Evolutionary conservation across 768 basidiomycete genomes (phyloP).

Genomic region (Rhodosporidiobolus sp.): DNA sequence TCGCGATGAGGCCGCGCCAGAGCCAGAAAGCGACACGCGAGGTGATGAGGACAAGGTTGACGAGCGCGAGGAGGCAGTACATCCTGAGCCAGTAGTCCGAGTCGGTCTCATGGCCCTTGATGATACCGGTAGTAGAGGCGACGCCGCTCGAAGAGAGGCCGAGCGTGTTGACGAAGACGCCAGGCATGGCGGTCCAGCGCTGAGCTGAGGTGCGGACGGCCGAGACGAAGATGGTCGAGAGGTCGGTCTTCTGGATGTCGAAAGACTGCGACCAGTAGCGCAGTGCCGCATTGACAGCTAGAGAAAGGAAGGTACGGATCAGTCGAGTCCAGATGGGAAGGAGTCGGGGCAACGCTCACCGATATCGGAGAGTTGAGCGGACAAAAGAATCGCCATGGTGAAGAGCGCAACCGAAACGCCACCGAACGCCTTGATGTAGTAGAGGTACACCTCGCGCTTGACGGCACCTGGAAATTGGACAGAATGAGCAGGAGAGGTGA

Average conservation of each 20-base stretch:
- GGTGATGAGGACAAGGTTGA: constrained; percentile 41
- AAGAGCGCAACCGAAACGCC: constrained; percentile 12
- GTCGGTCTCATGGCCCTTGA: neutral
- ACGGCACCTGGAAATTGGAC: constrained; percentile 21
- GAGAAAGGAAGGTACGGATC: neutral
- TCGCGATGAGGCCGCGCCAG: constrained; percentile 34
- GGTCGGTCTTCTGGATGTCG: constrained; percentile 2
- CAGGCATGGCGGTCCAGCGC: constrained; percentile 1
- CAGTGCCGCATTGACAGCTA: constrained; percentile 32
- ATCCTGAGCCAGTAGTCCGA: constrained; percentile 43
- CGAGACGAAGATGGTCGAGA: neutral
- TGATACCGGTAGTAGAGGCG: neutral
- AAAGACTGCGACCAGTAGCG: constrained; percentile 41
- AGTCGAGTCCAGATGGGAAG: neutral
- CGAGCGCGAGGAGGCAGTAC: constrained; percentile 44
- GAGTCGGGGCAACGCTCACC: neutral
- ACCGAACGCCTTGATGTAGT: constrained; percentile 36
- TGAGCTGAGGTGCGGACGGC: neutral
- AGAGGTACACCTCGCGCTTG: constrained; percentile 23
- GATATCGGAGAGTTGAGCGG: constrained; percentile 25
- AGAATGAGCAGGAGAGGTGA: neutral
- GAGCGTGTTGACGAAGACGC: neutral
- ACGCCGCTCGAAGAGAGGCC: neutral
- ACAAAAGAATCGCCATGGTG: constrained; percentile 2
- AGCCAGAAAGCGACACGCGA: constrained; percentile 34